Evolutionary conservation across 1,139 yeast species (phyloP), one percentile per base, ranked within the genome.

Genomic region (Geotrichum aggregatum): DNA sequence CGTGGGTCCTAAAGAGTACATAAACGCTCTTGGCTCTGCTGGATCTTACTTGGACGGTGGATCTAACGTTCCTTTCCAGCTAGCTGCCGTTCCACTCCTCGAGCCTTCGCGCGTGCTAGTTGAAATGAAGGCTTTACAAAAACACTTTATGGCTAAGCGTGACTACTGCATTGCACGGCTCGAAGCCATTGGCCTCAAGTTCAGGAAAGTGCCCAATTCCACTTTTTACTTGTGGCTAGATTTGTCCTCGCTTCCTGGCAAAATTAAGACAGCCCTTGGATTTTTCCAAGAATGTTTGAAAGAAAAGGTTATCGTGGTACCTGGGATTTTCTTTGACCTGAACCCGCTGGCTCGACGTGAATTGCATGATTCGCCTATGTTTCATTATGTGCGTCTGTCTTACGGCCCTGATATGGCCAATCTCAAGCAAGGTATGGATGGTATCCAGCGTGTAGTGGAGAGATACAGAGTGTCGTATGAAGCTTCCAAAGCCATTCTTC

Each of bases 21-120:
- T 82, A 59, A 72, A 71, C 52, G 80, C 83, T 2, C 72, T 82
- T 58, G 74, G 82, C 50, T 77, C 83, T 44, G 83, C 85, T 2
- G 87, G 86, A 0, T 80, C 85, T 0, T 82, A 72, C 59, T 69
- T 82, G 58, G 87, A 82, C 58, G 87, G 87, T 53, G 87, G 87
- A n/a, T 73, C 83, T 22, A 81, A 80, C 62, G 80, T 81, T 18
- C 84, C 85, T 1, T 79, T 81, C 71, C 87, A 81, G 63, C 77
- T 75, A 60, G 84, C 82, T 28, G 84, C 85, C 0, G 71, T 80
- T 30, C 80, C 80, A 51, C 77, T 80, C 65, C 72, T 81, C 59
- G 71, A 79, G 50, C 85, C 85, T 22, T 59, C 63, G 44, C 70
- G 74, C 53, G 85, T 81, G 3, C 71, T 65, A 54, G 62, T 66